Percentiles rank a stretch among this genome's conserved stretches.
These are phyloP conservation scores for Beauveria sp. DNA, from an alignment of 2,329 filamentous ascomycete species.

Conservation along the genomic window DNA sequence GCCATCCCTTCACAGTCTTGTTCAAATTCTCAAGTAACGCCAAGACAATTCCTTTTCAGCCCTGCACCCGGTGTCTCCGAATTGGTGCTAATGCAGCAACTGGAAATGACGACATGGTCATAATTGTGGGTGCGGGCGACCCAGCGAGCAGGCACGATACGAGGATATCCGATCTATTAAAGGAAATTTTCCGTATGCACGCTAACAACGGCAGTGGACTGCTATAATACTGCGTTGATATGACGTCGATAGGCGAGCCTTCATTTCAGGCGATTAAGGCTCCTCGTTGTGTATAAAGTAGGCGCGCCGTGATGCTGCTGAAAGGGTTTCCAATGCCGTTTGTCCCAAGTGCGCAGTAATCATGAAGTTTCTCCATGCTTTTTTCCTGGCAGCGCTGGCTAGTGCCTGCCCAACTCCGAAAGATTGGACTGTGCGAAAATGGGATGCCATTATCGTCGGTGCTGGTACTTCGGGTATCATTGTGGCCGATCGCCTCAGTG, in stretches of 20 bases:
- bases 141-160: slow-evolving; percentile 3
- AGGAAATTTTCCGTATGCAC: neutral
- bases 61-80: neutral
- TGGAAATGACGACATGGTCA: slow-evolving; percentile 2
- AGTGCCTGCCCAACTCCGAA: slow-evolving; percentile 8
- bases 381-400: neutral
- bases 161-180: slow-evolving; percentile 1
- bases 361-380: neutral
- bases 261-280: neutral
- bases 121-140: slow-evolving; percentile 8
- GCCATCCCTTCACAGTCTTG: too few relatives aligned
- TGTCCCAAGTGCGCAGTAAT: neutral
- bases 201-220: neutral
- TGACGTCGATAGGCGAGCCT: neutral
- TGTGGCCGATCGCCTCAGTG: slow-evolving; percentile 41
- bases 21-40: too few relatives aligned
- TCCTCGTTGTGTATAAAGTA: slow-evolving; percentile 2
- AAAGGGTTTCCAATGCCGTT: neutral
- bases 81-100: neutral
- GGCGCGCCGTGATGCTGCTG: neutral
- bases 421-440: slow-evolving; percentile 14
- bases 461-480: slow-evolving; percentile 46
- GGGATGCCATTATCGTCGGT: slow-evolving; percentile 35
- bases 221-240: neutral
- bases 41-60: neutral